Conservation (phyloP, 257 asterid genomes). For the Primulina huaijiensis region DNA sequence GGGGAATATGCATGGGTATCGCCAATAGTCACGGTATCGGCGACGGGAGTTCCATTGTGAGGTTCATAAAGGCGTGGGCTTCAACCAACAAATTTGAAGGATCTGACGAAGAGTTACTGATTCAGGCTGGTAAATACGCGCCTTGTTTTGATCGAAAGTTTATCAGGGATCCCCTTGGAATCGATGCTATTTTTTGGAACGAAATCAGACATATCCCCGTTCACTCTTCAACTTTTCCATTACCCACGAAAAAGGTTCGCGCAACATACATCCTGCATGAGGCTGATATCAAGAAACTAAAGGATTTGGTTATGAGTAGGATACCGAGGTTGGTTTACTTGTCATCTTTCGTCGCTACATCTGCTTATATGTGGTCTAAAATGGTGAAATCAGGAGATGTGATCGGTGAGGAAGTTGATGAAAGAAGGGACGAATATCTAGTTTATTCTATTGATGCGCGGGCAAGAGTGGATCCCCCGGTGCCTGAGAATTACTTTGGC, state of each 20-base stretch:
- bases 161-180: constrained; percentile 16
- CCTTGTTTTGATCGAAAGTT: constrained; percentile 14
- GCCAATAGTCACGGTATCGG: constrained; percentile 26
- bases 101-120: neutral
- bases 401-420: neutral
- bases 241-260: constrained; percentile 5
- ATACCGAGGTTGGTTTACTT: constrained; percentile 14
- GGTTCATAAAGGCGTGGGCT: constrained; percentile 33
- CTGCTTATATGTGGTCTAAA: constrained; percentile 29
- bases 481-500: constrained; percentile 22
- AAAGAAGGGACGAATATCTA: neutral
- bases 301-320: constrained; percentile 14
- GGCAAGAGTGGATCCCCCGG: constrained; percentile 12
- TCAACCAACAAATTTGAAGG: constrained; percentile 3
- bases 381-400: constrained; percentile 21
- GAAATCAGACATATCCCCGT: neutral
- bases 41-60: constrained; percentile 25
- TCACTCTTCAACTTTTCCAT: neutral
- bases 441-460: constrained; percentile 23
- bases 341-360: constrained; percentile 21
- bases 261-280: constrained; percentile 28
- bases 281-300: constrained; percentile 22
- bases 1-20: constrained; percentile 32
- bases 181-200: constrained; percentile 15
- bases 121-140: neutral